Percentiles rank a stretch among this genome's conserved stretches.
These are phyloP conservation scores for Albugo candida DNA, from an alignment of 352 stramenopile species.

Conservation along the genomic window DNA sequence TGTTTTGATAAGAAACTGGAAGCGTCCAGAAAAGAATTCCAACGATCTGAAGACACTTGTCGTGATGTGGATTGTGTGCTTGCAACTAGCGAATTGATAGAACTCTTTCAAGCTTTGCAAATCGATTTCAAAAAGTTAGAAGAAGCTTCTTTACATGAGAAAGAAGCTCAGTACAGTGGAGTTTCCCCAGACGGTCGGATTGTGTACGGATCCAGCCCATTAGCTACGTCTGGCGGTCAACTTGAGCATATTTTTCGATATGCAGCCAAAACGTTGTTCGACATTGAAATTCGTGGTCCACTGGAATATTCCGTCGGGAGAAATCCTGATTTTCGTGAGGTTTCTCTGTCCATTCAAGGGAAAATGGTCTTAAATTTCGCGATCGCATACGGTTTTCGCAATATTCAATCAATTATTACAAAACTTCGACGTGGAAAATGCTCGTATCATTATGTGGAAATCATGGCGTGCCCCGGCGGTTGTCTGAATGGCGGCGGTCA, in stretches of 20 bases:
- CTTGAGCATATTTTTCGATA: constrained; percentile 85
- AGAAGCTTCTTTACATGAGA: constrained; percentile 28
- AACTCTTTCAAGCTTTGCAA: constrained; percentile 31
- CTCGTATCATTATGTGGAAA: constrained; percentile 93
- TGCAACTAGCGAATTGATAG: constrained; percentile 60
- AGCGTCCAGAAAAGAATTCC: constrained; percentile 83
- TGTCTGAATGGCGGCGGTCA: constrained; percentile 95
- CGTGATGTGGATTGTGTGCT: constrained; percentile 93
- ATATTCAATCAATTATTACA: constrained; percentile 90
- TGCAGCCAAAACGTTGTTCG: constrained; percentile 78
- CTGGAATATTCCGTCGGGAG: constrained; percentile 74
- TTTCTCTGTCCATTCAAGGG: constrained; percentile 45
- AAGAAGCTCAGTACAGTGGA: constrained; percentile 56
- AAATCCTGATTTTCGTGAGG: constrained; percentile 80
- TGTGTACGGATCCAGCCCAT: constrained; percentile 28
- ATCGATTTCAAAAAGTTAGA: constrained; percentile 50
- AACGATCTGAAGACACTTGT: constrained; percentile 31
- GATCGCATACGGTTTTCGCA: constrained; percentile 92
- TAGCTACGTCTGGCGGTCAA: constrained; percentile 72
- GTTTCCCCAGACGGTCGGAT: constrained; percentile 35
- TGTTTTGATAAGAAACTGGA: constrained; percentile 99
- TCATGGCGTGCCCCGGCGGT: constrained; percentile 96
- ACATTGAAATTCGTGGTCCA: constrained; percentile 57
- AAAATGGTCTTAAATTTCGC: constrained; percentile 84
- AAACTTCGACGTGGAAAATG: constrained; percentile 81